Percentiles rank a stretch among this genome's conserved stretches.
Conservation (phyloP, 2,329 filamentous ascomycete species). For the Colletotrichum tropicale region DNA sequence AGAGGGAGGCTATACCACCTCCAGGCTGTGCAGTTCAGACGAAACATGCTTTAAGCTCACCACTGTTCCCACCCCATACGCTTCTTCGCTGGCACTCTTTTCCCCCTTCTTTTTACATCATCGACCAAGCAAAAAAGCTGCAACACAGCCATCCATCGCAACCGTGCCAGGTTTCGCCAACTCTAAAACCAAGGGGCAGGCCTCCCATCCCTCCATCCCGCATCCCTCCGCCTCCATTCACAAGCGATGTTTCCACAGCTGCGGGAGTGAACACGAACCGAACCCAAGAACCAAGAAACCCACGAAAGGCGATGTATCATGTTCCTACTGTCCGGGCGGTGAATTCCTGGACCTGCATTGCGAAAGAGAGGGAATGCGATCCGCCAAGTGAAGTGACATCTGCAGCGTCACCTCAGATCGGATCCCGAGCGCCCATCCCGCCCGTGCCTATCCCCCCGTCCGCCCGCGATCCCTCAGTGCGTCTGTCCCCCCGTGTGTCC, state of each 20-base stretch:
- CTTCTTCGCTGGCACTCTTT: not conserved
- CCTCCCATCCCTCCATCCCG: not conserved
- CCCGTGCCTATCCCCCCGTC: not conserved
- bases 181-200: not conserved
- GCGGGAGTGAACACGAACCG: not conserved
- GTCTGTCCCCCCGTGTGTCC: too few relatives aligned
- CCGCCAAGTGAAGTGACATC: not conserved
- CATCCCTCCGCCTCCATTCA: not conserved
- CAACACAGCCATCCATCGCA: not conserved
- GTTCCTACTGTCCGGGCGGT: not conserved
- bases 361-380: not conserved
- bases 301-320: not conserved
- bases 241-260: not conserved
- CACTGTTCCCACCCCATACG: not conserved
- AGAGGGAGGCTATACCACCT: not conserved
- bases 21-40: conserved; percentile 7
- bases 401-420: not conserved
- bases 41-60: conserved; percentile 3
- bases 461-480: not conserved
- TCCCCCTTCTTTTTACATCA: not conserved
- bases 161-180: not conserved
- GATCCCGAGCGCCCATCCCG: not conserved
- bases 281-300: not conserved
- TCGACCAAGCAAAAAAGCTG: not conserved
- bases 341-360: not conserved